These are phyloP conservation scores for Lentithecium fluviatile DNA, from an alignment of 495 filamentous ascomycete genomes.

Conservation along the genomic window DNA sequence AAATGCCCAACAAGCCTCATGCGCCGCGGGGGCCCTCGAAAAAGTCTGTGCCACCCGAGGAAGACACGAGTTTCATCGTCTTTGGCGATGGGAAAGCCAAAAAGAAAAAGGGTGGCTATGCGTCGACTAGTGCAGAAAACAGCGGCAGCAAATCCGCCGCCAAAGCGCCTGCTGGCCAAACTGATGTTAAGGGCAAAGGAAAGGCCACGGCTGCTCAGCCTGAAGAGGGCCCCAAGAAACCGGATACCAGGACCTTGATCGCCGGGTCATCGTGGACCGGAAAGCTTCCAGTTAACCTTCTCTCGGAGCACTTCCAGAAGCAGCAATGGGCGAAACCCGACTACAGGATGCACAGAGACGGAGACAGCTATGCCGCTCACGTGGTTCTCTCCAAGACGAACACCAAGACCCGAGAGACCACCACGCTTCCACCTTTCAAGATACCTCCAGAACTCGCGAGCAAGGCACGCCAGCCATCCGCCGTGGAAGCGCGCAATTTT, in stretches of 20 bases:
- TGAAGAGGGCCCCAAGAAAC: conserved; percentile 66
- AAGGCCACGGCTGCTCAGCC: conserved; percentile 47
- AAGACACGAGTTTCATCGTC: conserved; percentile 65
- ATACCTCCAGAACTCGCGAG: conserved; percentile 72
- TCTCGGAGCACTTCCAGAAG: conserved; percentile 92
- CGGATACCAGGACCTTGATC: conserved; percentile 82
- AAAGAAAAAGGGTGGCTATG: conserved; percentile 42
- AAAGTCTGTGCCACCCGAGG: conserved; percentile 36
- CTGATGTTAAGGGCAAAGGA: conserved; percentile 29
- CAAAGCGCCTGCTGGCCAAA: conserved; percentile 23
- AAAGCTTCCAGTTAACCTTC: conserved; percentile 88
- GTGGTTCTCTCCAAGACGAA: conserved; percentile 78
- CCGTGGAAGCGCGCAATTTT: conserved; percentile 88
- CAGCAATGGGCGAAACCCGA: conserved; percentile 94
- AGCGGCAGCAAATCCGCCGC: conserved; percentile 6
- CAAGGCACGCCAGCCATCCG: conserved; percentile 65
- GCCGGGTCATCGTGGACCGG: conserved; percentile 97
- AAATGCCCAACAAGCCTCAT: conserved; percentile 37
- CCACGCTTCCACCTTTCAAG: conserved; percentile 73
- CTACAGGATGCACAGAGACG: conserved; percentile 66
- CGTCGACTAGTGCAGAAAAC: conserved; percentile 21
- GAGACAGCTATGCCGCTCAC: conserved; percentile 65
- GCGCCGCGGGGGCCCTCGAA: conserved; percentile 37
- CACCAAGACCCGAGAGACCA: conserved; percentile 75
- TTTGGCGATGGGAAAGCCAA: conserved; percentile 64